Percentiles rank a stretch among this genome's conserved stretches.
Evolutionary conservation across 2,329 filamentous ascomycete genomes (phyloP).

Genomic region (Didymella pomorum): DNA sequence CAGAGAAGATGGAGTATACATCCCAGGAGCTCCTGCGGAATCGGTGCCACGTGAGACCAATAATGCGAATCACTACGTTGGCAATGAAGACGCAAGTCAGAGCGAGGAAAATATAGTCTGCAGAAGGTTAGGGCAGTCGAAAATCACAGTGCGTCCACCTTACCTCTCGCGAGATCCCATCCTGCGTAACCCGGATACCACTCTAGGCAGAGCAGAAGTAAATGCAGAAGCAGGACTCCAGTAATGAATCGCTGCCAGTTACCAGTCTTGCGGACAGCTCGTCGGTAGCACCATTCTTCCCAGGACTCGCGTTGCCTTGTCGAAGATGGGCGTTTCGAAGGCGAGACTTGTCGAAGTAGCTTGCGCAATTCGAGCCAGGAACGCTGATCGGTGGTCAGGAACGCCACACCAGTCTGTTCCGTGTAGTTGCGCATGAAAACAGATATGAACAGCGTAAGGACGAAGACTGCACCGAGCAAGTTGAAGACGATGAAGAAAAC

Average conservation of each 20-base stretch:
- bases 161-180: slow-evolving; percentile 74
- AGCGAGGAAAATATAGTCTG: slow-evolving; percentile 77
- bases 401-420: slow-evolving; percentile 96
- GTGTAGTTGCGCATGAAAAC: slow-evolving; percentile 99
- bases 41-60: slow-evolving; percentile 89
- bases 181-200: slow-evolving; percentile 76
- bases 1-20: slow-evolving; percentile 81
- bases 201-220: slow-evolving; percentile 83
- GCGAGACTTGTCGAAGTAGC: slow-evolving; percentile 87
- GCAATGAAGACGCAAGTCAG: slow-evolving; percentile 83
- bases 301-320: slow-evolving; percentile 75
- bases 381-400: slow-evolving; percentile 91
- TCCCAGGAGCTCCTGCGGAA: slow-evolving; percentile 97
- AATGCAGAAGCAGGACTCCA: slow-evolving; percentile 78
- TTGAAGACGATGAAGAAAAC: slow-evolving; percentile 98
- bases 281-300: slow-evolving; percentile 94
- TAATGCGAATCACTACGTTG: slow-evolving; percentile 83
- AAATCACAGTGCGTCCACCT: slow-evolving; percentile 11
- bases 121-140: slow-evolving; percentile 25
- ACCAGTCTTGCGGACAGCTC: slow-evolving; percentile 92
- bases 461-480: slow-evolving; percentile 92
- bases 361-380: slow-evolving; percentile 97
- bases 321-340: slow-evolving; percentile 87
- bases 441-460: slow-evolving; percentile 95
- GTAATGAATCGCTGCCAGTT: slow-evolving; percentile 90